Percentiles rank a stretch among this genome's conserved stretches.
Conservation (phyloP, 768 basidiomycete species). For the Obba rivulosa region DNA sequence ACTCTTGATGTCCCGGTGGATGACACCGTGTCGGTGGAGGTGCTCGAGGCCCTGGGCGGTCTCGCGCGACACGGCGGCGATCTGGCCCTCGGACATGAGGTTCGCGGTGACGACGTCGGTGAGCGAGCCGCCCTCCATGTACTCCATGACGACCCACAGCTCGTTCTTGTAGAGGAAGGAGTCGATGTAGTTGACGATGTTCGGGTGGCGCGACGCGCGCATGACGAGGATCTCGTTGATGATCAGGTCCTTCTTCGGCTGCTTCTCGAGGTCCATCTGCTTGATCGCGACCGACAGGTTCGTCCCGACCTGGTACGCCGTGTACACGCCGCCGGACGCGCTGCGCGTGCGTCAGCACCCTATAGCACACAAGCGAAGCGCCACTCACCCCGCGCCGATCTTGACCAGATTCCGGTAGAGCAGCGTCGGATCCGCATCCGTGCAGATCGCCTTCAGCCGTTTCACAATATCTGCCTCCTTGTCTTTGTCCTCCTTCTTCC, state of each 20-base stretch:
- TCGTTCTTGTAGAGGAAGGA: constrained; percentile 98
- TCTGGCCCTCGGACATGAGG: constrained; percentile 98
- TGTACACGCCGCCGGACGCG: constrained; percentile 97
- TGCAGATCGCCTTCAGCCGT: constrained; percentile 89
- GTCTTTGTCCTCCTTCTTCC: constrained; percentile 82
- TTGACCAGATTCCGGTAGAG: constrained; percentile 90
- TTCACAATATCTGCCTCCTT: constrained; percentile 89
- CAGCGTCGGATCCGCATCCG: constrained; percentile 94
- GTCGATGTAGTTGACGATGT: constrained; percentile 99
- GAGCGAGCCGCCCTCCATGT: constrained; percentile 94
- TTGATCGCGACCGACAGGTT: constrained; percentile 97
- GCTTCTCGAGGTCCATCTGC: constrained; percentile 99
- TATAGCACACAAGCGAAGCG: constrained; percentile 4
- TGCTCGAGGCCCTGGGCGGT: constrained; percentile 91
- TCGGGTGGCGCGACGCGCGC: constrained; percentile 94
- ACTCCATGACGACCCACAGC: constrained; percentile 99
- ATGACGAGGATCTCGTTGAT: constrained; percentile 99
- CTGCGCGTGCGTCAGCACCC: constrained; percentile 32
- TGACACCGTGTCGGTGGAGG: constrained; percentile 92
- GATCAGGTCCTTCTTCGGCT: constrained; percentile 98
- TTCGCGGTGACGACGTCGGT: constrained; percentile 96
- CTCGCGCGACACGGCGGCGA: constrained; percentile 93
- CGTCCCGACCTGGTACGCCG: constrained; percentile 94
- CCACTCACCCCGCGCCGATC: constrained; percentile 91
- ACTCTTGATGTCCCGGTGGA: constrained; percentile 98